A percentile compares a stretch with the other conserved stretches of the same genome.
phyloP scores from a whole-genome alignment of 2,329 filamentous ascomycete species.

The Acrocalymma vagum region DNA sequence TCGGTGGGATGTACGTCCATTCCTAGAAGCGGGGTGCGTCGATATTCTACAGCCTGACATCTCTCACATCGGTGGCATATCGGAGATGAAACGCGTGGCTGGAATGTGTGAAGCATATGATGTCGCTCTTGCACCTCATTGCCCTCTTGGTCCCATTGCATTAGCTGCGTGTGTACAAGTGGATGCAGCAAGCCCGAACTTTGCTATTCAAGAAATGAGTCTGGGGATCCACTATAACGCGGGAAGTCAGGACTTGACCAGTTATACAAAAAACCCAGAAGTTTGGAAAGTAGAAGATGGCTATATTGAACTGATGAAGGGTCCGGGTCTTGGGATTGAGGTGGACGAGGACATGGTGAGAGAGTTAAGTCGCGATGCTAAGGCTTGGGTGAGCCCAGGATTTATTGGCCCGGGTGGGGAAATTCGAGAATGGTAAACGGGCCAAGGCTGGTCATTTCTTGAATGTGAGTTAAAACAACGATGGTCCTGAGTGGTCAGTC shows the following conservation, averaged over 20 bases:
- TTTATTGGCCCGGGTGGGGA: slow-evolving; percentile 74
- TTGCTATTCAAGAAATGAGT: slow-evolving; percentile 81
- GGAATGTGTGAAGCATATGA: slow-evolving; percentile 78
- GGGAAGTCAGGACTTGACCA: slow-evolving; percentile 55
- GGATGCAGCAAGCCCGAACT: slow-evolving; percentile 65
- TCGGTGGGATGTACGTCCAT: slow-evolving; percentile 77
- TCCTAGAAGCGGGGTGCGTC: slow-evolving; percentile 72
- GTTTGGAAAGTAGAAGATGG: slow-evolving; percentile 74
- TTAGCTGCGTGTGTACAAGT: slow-evolving; percentile 76
- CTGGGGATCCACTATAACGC: slow-evolving; percentile 81
- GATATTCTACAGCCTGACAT: slow-evolving; percentile 80
- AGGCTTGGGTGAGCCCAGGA: slow-evolving; percentile 71
- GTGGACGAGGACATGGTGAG: slow-evolving; percentile 73
- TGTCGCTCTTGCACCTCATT: slow-evolving; percentile 76
- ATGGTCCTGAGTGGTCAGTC: no score
- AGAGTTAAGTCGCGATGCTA: slow-evolving; percentile 64
- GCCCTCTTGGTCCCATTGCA: slow-evolving; percentile 76
- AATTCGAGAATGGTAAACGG: slow-evolving; percentile 73
- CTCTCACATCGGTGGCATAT: slow-evolving; percentile 75
- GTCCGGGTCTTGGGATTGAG: slow-evolving; percentile 73
- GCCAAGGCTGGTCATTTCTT: no score
- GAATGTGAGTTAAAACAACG: no score
- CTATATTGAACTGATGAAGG: slow-evolving; percentile 67
- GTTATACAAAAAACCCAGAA: slow-evolving; percentile 70
- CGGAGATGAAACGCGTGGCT: slow-evolving; percentile 74